A percentile compares a stretch with the other conserved stretches of the same genome.
These are phyloP conservation scores for Botrytis cinerea DNA, from an alignment of 2,329 filamentous ascomycete genomes.

Conservation along the genomic window DNA sequence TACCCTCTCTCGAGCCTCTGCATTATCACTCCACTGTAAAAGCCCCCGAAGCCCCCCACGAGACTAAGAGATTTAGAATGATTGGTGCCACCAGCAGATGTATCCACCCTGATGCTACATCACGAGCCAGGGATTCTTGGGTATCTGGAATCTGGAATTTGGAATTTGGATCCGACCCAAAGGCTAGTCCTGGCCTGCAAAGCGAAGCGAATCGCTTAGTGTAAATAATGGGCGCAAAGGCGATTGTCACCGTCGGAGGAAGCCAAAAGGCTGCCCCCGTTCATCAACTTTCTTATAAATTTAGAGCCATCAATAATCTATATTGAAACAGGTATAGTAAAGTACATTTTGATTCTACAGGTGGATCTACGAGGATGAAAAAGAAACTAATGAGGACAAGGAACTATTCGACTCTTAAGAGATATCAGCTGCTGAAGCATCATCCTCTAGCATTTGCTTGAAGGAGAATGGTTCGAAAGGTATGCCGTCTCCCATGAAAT, in stretches of 20 bases:
- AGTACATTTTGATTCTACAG: slow-evolving; percentile 36
- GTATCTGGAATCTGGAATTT: neutral
- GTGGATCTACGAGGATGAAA: slow-evolving; percentile 30
- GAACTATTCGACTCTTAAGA: slow-evolving; percentile 30
- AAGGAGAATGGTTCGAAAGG: slow-evolving; percentile 91
- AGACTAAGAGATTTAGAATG: neutral
- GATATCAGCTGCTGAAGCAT: slow-evolving; percentile 61
- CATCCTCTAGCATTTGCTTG: slow-evolving; percentile 79
- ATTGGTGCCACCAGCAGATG: slow-evolving; percentile 18
- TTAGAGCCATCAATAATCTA: neutral
- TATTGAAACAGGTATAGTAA: slow-evolving; percentile 20
- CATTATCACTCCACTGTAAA: neutral
- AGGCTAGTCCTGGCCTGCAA: neutral
- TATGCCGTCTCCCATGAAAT: slow-evolving; percentile 88
- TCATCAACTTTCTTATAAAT: neutral
- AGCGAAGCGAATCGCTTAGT: neutral
- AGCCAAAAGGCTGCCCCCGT: neutral
- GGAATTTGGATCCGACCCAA: neutral
- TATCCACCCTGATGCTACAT: neutral
- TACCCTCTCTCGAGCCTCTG: neutral
- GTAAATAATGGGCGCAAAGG: neutral
- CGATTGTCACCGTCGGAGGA: neutral
- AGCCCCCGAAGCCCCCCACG: slow-evolving; percentile 1
- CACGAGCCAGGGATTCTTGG: neutral
- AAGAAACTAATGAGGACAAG: slow-evolving; percentile 25